These are phyloP conservation scores for Coccomyxa sp. DNA, from an alignment of 139 green algal species.

Conservation along the genomic window DNA sequence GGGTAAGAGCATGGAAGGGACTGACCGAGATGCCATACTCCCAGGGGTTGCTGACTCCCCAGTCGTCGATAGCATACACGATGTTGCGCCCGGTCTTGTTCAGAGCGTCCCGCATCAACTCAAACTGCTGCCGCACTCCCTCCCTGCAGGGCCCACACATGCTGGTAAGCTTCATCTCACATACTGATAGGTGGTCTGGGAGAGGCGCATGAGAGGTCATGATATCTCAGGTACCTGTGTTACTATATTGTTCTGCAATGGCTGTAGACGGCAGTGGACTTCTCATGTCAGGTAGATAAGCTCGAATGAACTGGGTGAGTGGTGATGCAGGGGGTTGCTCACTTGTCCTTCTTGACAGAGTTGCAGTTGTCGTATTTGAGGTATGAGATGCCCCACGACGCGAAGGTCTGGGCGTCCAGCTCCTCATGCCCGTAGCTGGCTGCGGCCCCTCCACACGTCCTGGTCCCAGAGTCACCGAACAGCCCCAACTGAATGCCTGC, in stretches of 20 bases:
- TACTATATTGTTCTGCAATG: too few relatives aligned
- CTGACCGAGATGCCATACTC: slow-evolving; percentile 51
- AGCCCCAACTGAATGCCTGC: slow-evolving; percentile 67
- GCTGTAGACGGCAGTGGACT: too few relatives aligned
- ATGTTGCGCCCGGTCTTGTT: slow-evolving; percentile 59
- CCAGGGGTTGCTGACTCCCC: slow-evolving; percentile 62
- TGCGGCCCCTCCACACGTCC: slow-evolving; percentile 66
- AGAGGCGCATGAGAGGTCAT: too few relatives aligned
- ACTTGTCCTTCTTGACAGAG: background rate
- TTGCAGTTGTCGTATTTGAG: slow-evolving; percentile 74
- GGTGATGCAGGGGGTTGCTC: background rate
- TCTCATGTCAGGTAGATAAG: too few relatives aligned
- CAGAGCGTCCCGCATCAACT: slow-evolving; percentile 63
- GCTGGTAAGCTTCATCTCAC: too few relatives aligned
- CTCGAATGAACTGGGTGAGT: too few relatives aligned
- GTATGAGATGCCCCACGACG: slow-evolving; percentile 69
- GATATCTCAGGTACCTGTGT: too few relatives aligned
- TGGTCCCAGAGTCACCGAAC: slow-evolving; percentile 56
- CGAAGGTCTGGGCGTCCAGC: slow-evolving; percentile 62
- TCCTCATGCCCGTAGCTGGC: slow-evolving; percentile 55
- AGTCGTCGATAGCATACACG: slow-evolving; percentile 66
- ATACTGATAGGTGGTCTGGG: too few relatives aligned
- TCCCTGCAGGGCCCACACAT: background rate
- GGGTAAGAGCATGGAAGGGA: background rate
- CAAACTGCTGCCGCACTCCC: slow-evolving; percentile 33